Conservation (phyloP, 768 basidiomycete genomes). For the Leccinum truebloodii region DNA sequence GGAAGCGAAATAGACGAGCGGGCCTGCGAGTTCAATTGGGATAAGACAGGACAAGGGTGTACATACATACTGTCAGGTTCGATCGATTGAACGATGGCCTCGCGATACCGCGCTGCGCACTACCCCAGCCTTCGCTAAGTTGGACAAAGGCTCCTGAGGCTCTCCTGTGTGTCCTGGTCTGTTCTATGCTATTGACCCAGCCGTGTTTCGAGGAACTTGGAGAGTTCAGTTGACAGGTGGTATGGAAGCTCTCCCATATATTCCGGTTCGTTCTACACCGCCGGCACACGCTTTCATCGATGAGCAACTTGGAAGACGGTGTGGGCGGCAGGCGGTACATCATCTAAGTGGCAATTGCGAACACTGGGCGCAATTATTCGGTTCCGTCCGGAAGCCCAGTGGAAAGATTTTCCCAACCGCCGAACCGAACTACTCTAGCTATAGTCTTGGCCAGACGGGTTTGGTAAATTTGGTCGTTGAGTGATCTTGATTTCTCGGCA, state of each 20-base stretch:
- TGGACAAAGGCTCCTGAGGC: not conserved
- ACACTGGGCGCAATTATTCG: too few species aligned
- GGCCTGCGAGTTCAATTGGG: not conserved
- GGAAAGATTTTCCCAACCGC: too few species aligned
- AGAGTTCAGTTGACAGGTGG: not conserved
- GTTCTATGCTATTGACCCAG: not conserved
- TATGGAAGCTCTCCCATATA: not conserved
- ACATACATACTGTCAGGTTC: constrained; percentile 3
- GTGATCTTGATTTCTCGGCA: too few species aligned
- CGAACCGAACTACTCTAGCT: too few species aligned
- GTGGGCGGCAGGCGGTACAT: too few species aligned
- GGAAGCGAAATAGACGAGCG: not conserved
- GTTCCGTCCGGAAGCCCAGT: too few species aligned
- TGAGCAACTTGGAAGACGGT: not conserved
- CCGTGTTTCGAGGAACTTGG: not conserved
- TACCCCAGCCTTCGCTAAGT: not conserved
- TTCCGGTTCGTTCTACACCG: not conserved
- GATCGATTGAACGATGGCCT: not conserved
- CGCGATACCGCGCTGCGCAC: not conserved
- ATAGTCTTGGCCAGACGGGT: too few species aligned
- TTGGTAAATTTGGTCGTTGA: too few species aligned
- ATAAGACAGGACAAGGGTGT: not conserved
- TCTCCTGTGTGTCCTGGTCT: not conserved
- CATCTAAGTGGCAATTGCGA: too few species aligned
- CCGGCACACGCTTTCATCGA: too few species aligned